Evolutionary conservation across 345 rosid genomes (phyloP), one percentile per base, ranked within the genome.

Genomic region (Sonneratia alba): DNA sequence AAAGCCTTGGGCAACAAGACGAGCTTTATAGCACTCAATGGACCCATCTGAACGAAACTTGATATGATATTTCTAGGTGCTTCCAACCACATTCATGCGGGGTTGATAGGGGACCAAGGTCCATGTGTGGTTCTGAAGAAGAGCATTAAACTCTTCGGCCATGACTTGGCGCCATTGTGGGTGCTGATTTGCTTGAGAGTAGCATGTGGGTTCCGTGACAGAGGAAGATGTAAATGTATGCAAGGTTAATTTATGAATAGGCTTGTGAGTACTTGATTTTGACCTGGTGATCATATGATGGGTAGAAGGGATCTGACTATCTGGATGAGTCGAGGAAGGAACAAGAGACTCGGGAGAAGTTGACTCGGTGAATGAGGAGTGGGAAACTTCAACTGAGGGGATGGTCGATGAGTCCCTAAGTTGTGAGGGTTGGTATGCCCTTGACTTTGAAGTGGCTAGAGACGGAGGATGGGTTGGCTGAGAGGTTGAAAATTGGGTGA

Each of bases 1-100:
- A 27, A 64, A 66, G 1, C 70, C 62, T 21, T 34, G n/a, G 0
- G 47, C 11, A 4, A 73, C 56, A 4, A 73, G 38, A 5, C 49
- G 19, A 47, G 70, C 75, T 48, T 73, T 73, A 14, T 48, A 55
- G 3, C 6, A 9, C 7, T 64, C 62, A 34, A 73, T 36, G 22
- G 18, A 22, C 2, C 63, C 36, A 21, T 45, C 14, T 10, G 48
- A 32, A 6, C 36, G 15, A 2, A 24, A 6, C 47, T 72, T 72
- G 15, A 66, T 24, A 3, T 27, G 7, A 32, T 21, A 72, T n/a
- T 61, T 32, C 69, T 11, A 72, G 6, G 63, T 65, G 32, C 27
- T 5, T 13, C 2, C 1, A 7, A 72, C 56, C 9, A 47, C 15
- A 8, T 7, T 7, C 36, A 34, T 47, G 40, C 9, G 14, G 6